phyloP scores from a whole-genome alignment of 1,284 basidiomycete species.

The Cystobasidium pallidum region DNA sequence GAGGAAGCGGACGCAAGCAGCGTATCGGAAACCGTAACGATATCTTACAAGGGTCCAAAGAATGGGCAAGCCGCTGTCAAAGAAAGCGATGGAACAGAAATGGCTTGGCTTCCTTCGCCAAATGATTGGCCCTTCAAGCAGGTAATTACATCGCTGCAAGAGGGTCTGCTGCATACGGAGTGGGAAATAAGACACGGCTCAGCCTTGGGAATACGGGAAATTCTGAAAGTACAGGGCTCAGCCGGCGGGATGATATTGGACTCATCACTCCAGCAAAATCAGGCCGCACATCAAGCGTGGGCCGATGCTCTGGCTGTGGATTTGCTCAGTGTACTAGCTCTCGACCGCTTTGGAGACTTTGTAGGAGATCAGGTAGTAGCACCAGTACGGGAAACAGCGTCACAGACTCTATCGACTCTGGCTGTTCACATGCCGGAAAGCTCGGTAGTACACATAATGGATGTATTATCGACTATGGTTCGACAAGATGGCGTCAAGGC shows the following conservation, averaged over 20 bases:
- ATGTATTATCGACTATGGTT: slow-evolving; percentile 88
- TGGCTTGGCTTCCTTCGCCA: slow-evolving; percentile 45
- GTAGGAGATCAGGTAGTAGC: slow-evolving; percentile 96
- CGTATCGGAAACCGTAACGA: neutral
- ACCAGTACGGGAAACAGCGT: slow-evolving; percentile 93
- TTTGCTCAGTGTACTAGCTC: slow-evolving; percentile 86
- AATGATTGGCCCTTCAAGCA: slow-evolving; percentile 89
- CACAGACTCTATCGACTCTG: slow-evolving; percentile 88
- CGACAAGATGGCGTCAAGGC: slow-evolving; percentile 70
- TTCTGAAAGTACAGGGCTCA: slow-evolving; percentile 82
- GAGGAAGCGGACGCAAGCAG: slow-evolving; percentile 13
- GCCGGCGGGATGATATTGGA: slow-evolving; percentile 62
- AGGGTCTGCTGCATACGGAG: slow-evolving; percentile 80
- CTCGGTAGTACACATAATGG: slow-evolving; percentile 78
- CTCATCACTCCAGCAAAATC: slow-evolving; percentile 64
- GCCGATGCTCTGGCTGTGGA: slow-evolving; percentile 85
- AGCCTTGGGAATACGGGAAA: slow-evolving; percentile 84
- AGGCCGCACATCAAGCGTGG: slow-evolving; percentile 75
- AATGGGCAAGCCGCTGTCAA: slow-evolving; percentile 28
- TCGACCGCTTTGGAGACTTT: slow-evolving; percentile 97
- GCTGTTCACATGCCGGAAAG: slow-evolving; percentile 78
- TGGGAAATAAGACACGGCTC: slow-evolving; percentile 97
- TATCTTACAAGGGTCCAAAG: slow-evolving; percentile 25
- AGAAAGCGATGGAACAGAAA: slow-evolving; percentile 15
- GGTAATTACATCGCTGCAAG: slow-evolving; percentile 76